Evolutionary conservation across 345 rosid species (phyloP).

Genomic region (Salix koriyanagi): DNA sequence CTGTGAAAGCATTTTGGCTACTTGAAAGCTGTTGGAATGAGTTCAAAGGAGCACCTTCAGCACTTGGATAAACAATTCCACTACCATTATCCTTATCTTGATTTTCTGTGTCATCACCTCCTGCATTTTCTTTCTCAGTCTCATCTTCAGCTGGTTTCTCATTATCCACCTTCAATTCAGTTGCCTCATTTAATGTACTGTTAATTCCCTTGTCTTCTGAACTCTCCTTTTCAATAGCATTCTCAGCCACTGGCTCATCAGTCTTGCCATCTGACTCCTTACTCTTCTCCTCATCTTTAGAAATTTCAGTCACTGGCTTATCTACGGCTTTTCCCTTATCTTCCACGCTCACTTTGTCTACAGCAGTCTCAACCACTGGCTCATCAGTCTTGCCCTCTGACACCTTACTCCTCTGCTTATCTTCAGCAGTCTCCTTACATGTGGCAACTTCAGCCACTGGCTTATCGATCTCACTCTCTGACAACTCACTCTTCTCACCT

Average conservation of each 20-base stretch:
- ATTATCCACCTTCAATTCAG: conserved; percentile 32
- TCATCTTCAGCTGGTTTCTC: conserved; percentile 14
- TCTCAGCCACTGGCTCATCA: conserved; percentile 15
- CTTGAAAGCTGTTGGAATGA: conserved; percentile 96
- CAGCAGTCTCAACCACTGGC: conserved; percentile 19
- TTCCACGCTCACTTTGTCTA: conserved; percentile 23
- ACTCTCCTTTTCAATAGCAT: conserved; percentile 23
- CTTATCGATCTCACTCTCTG: conserved; percentile 25
- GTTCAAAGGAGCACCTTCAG: conserved; percentile 51
- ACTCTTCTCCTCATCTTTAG: background rate
- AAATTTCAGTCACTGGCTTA: conserved; percentile 17
- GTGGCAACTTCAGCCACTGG: conserved; percentile 14
- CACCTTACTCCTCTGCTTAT: background rate
- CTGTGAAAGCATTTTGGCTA: conserved; percentile 87
- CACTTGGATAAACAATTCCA: conserved; percentile 38
- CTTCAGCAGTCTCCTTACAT: background rate
- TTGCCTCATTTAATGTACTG: conserved; percentile 33
- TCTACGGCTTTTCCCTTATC: conserved; percentile 19
- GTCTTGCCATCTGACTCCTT: conserved; percentile 1
- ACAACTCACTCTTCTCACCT: conserved; percentile 25
- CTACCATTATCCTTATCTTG: conserved; percentile 35
- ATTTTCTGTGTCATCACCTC: conserved; percentile 13
- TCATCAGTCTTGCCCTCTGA: conserved; percentile 1
- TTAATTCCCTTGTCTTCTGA: conserved; percentile 21
- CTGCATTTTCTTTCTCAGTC: conserved; percentile 7